phyloP scores from a whole-genome alignment of 257 asterid species.

The Lycium ferocissimum region DNA sequence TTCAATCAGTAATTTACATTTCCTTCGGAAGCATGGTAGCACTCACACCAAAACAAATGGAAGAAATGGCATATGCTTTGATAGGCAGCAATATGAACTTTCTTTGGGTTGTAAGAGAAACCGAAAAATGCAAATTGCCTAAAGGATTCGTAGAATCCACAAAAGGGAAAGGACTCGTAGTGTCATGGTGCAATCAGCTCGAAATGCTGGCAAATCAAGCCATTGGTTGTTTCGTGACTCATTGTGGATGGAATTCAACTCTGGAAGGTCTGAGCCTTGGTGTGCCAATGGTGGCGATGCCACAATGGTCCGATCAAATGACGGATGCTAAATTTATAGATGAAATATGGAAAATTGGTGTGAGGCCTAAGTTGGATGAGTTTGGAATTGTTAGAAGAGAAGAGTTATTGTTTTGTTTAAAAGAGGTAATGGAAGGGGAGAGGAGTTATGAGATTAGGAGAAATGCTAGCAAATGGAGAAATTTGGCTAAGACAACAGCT shows the following conservation, averaged over 20 bases:
- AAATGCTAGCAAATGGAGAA: conserved; percentile 59
- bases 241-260: conserved; percentile 77
- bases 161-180: conserved; percentile 52
- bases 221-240: conserved; percentile 70
- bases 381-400: conserved; percentile 57
- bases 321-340: conserved; percentile 50
- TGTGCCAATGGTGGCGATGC: conserved; percentile 69
- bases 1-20: conserved; percentile 58
- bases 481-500: conserved; percentile 54
- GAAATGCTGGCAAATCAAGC: conserved; percentile 59
- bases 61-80: conserved; percentile 58
- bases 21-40: conserved; percentile 82
- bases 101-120: conserved; percentile 67
- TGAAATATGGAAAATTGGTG: no score
- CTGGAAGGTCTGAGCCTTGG: conserved; percentile 65
- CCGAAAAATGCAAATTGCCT: conserved; percentile 57
- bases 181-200: conserved; percentile 77
- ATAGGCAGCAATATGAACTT: conserved; percentile 41
- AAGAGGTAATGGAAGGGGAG: conserved; percentile 59
- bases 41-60: conserved; percentile 55
- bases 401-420: conserved; percentile 53
- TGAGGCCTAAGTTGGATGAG: conserved; percentile 49
- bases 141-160: conserved; percentile 38
- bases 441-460: conserved; percentile 48
- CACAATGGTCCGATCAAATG: conserved; percentile 76